A percentile compares a stretch with the other conserved stretches of the same genome.
phyloP scores from a whole-genome alignment of 768 basidiomycete species.

The Melanogaster broomeanus region DNA sequence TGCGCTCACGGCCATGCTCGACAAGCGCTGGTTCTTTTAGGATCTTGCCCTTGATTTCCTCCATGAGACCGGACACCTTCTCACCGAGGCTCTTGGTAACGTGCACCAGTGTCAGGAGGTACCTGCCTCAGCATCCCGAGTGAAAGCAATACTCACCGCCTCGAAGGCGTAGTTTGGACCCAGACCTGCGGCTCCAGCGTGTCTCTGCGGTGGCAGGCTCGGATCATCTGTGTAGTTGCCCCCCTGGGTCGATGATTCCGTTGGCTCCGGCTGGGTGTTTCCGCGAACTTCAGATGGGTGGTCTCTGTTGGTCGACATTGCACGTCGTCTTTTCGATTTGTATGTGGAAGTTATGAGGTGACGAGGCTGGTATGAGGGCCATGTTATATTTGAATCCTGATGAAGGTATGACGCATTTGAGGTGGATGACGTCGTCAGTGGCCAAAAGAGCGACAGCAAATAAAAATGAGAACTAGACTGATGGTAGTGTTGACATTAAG shows the following conservation, averaged over 20 bases:
- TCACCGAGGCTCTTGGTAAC: constrained; percentile 31
- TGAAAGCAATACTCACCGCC: constrained; percentile 23
- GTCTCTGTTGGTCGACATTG: constrained; percentile 12
- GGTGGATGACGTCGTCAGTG: not conserved
- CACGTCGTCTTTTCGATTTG: not conserved
- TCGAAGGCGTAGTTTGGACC: constrained; percentile 37
- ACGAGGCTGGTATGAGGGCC: not conserved
- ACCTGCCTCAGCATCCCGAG: too few relatives aligned
- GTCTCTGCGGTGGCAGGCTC: constrained; percentile 38
- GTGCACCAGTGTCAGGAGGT: not conserved
- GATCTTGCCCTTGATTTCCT: constrained; percentile 43
- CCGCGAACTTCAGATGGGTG: constrained; percentile 21
- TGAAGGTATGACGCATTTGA: not conserved
- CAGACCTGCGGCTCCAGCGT: constrained; percentile 44
- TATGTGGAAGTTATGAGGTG: not conserved
- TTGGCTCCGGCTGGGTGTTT: constrained; percentile 4
- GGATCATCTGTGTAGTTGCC: constrained; percentile 11
- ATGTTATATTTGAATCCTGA: not conserved
- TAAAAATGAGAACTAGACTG: too few relatives aligned
- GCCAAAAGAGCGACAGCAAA: not conserved
- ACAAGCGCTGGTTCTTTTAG: constrained; percentile 36
- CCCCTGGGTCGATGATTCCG: not conserved
- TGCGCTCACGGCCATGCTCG: constrained; percentile 39
- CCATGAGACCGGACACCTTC: constrained; percentile 38
- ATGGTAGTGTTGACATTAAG: too few relatives aligned